These are phyloP conservation scores for Lentinus tigrinus DNA, from an alignment of 768 basidiomycete genomes.

Conservation along the genomic window DNA sequence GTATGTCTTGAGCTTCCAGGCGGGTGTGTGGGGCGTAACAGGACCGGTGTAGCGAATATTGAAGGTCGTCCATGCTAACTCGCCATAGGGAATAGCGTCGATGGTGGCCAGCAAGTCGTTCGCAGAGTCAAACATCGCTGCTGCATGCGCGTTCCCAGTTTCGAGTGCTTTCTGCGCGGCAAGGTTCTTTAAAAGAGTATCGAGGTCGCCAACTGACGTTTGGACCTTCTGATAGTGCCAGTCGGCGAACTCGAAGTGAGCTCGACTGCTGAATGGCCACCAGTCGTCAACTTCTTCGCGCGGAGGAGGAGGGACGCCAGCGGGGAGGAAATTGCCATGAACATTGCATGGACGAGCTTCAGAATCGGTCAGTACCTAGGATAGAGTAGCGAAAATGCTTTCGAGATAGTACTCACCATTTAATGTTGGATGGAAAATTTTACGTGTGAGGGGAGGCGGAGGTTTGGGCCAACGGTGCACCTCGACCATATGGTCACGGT, in stretches of 20 bases:
- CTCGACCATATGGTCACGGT: conserved; percentile 15
- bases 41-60: conserved; percentile 23
- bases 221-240: neutral
- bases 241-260: conserved; percentile 18
- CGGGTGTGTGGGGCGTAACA: conserved; percentile 18
- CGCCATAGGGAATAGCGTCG: conserved; percentile 24
- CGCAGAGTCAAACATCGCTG: neutral
- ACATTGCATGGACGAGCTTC: conserved; percentile 1
- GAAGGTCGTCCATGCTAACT: conserved; percentile 25
- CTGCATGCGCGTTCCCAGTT: neutral
- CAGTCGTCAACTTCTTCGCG: conserved; percentile 3
- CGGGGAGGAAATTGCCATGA: neutral
- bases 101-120: conserved; percentile 25
- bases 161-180: neutral
- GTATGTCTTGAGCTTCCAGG: conserved; percentile 34
- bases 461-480: no score
- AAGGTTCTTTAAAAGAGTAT: conserved; percentile 9
- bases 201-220: neutral
- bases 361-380: no score
- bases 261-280: conserved; percentile 12
- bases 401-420: neutral
- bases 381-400: neutral
- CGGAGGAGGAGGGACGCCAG: conserved; percentile 4
- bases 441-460: no score
- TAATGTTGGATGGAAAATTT: no score